Base-by-base conservation (phyloP, 495 filamentous ascomycete species). In the Xylaria intraflava region DNA sequence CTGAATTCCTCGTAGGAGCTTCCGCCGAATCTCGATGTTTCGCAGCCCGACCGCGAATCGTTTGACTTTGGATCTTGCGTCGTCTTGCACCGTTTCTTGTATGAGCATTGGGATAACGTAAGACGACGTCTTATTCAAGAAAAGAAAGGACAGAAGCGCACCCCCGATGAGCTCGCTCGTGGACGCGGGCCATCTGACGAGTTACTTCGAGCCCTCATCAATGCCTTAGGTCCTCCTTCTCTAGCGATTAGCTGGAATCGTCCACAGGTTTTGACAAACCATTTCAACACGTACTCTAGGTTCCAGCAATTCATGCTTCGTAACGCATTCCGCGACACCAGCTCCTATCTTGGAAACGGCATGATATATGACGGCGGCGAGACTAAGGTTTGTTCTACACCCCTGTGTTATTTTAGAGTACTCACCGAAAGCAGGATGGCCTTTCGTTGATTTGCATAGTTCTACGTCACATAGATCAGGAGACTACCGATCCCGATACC, bases 221-320 rank as follows among this genome's bases (percentile, higher is more conserved):
- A 77, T 36, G 83, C 82, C 44, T 68, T 86, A 27, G 83, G 83
- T 6, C 76, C 82, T 14, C 83, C 83, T 17, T 81, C 82, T 17
- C 66, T 84, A 56, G 80, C 83, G 52, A 78, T 85, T 14, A 80
- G 79, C 10, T 82, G 82, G 73, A 83, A 83, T 47, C 72, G 79
- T 45, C 83, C 82, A 43, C 73, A 78, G 33, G 76, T 83, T 20
- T 74, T 78, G 12, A 63, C 73, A 3, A 84, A 82, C 58, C 78
- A 60, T 17, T 80, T 81, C 22, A 76, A 79, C 3, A 71, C 73
- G 14, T 86, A 86, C 61, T 83, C 80, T 11, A 72, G 83, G 46
- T 86, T 84, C 61, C 83, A 86, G 60, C 74, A 85, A 57, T 86
- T 86, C 55, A 86, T 86, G 83, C 71, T 86, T 30, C 75, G 74